A percentile compares a stretch with the other conserved stretches of the same genome.
Evolutionary conservation across 2,329 filamentous ascomycete species (phyloP).

Genomic region (Conoideocrella luteorostrata): DNA sequence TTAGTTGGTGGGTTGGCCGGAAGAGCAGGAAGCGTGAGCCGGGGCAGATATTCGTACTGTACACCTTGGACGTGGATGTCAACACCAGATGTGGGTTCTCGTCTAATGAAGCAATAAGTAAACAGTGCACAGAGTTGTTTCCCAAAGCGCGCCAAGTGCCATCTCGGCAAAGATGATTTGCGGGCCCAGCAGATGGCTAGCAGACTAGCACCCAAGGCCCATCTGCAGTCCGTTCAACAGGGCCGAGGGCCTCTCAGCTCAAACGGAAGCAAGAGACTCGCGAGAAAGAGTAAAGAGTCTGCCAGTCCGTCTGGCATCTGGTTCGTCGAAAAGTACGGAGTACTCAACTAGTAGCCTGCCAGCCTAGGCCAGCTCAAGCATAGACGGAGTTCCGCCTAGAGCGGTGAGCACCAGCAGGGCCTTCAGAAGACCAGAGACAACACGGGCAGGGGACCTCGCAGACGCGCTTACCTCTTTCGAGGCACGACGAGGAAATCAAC

Average conservation of each 20-base stretch:
- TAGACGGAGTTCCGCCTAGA: not conserved
- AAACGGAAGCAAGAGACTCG: no score
- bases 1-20: not conserved
- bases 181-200: not conserved
- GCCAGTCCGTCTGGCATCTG: no score
- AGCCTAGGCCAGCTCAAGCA: not conserved
- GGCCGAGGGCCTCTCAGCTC: no score
- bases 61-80: not conserved
- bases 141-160: conserved; percentile 1
- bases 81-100: conserved; percentile 3
- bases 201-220: no score
- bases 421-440: no score
- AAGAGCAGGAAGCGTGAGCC: not conserved
- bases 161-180: conserved; percentile 5
- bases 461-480: conserved; percentile 29
- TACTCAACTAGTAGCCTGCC: not conserved
- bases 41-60: not conserved
- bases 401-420: conserved; percentile 9
- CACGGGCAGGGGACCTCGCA: conserved; percentile 8
- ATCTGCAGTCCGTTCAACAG: no score
- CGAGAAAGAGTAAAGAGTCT: no score
- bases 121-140: conserved; percentile 5
- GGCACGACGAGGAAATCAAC: conserved; percentile 31
- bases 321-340: no score
- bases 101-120: conserved; percentile 7